A percentile compares a stretch with the other conserved stretches of the same genome.
Conservation (phyloP, 805 yeast genomes). For the Priceomyces melissophilus region DNA sequence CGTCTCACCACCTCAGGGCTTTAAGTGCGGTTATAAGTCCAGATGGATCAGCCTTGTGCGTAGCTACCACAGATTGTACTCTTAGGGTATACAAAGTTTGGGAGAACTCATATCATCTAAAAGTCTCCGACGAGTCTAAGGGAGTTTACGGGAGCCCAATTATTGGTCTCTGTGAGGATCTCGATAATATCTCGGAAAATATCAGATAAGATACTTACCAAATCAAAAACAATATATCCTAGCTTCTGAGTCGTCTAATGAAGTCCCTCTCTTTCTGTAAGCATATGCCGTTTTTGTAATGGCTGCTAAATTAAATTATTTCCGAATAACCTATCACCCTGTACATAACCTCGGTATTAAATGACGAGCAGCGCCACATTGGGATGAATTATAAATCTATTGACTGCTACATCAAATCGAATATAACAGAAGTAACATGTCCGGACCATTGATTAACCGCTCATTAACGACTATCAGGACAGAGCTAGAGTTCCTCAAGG, state of each 20-base stretch:
- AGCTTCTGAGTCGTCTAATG: no score
- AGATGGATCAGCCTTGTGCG: constrained; percentile 57
- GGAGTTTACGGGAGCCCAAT: constrained; percentile 21
- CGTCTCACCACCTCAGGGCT: constrained; percentile 53
- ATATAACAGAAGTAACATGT: constrained; percentile 20
- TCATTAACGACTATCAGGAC: constrained; percentile 71
- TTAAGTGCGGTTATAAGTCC: constrained; percentile 68
- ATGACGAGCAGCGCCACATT: neutral
- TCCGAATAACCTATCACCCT: neutral
- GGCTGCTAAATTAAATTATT: constrained; percentile 2
- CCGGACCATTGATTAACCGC: constrained; percentile 66
- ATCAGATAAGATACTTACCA: constrained; percentile 15
- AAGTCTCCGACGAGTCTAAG: constrained; percentile 34
- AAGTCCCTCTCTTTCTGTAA: neutral
- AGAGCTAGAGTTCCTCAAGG: constrained; percentile 76
- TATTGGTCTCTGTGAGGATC: constrained; percentile 57
- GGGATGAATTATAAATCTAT: neutral
- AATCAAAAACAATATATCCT: no score
- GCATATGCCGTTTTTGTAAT: neutral
- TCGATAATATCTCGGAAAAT: constrained; percentile 24
- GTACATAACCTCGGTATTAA: neutral
- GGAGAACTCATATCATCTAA: constrained; percentile 37
- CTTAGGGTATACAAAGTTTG: constrained; percentile 73
- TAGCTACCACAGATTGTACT: constrained; percentile 77
- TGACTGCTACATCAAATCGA: neutral